Evolutionary conservation across 2,329 filamentous ascomycete species (phyloP).

Genomic region (Diatrype stigma): DNA sequence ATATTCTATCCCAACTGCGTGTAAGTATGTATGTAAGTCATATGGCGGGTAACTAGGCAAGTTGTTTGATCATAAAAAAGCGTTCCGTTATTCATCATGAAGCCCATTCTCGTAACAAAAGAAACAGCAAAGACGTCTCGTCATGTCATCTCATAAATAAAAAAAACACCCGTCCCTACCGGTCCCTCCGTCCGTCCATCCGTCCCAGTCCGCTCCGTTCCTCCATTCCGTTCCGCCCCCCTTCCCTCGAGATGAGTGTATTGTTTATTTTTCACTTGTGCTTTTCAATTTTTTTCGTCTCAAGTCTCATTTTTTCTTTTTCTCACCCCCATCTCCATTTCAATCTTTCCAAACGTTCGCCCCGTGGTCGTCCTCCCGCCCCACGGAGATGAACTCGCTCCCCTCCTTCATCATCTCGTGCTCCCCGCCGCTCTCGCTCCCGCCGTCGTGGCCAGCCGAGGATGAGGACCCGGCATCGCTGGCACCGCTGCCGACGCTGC

Average conservation of each 20-base stretch:
- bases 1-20: no score
- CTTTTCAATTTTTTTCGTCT: no score
- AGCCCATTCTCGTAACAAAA: no score
- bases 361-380: constrained; percentile 36
- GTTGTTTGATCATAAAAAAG: no score
- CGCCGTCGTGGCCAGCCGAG: no score
- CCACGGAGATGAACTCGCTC: constrained; percentile 49
- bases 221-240: not conserved
- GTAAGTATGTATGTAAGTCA: not conserved
- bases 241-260: not conserved
- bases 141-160: not conserved
- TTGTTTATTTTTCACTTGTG: no score
- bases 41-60: not conserved
- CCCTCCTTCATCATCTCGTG: constrained; percentile 30
- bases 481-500: constrained; percentile 33
- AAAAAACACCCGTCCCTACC: not conserved
- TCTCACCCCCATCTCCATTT: no score
- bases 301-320: no score
- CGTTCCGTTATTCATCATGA: no score
- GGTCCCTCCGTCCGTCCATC: not conserved
- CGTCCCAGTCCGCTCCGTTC: not conserved
- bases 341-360: constrained; percentile 49
- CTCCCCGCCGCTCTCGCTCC: constrained; percentile 12
- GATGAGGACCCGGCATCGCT: no score
- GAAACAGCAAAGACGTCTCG: no score